Evolutionary conservation across 2,329 filamentous ascomycete species (phyloP).

Genomic region (Fusarium coffeatum): DNA sequence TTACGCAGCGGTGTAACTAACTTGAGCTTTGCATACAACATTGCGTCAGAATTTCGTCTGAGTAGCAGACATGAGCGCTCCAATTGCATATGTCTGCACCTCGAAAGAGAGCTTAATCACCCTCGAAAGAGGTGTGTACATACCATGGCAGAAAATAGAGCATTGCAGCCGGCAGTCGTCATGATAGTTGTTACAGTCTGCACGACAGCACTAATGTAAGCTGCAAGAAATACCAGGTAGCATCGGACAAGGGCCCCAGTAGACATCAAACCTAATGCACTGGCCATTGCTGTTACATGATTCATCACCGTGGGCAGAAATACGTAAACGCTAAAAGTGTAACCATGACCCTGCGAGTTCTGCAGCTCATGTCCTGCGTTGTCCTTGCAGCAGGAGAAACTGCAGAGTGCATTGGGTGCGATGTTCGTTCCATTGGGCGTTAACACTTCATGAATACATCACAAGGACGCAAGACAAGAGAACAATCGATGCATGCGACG

Average conservation of each 20-base stretch:
- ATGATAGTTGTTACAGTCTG: conserved; percentile 16
- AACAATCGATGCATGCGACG: conserved; percentile 30
- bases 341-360: not conserved
- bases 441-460: conserved; percentile 3
- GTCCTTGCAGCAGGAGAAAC: conserved; percentile 10
- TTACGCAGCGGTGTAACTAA: conserved; percentile 2
- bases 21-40: not conserved
- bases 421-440: not conserved
- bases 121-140: not conserved
- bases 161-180: conserved; percentile 18
- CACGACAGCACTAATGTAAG: conserved; percentile 33
- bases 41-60: not conserved
- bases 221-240: conserved; percentile 42
- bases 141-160: not conserved
- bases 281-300: conserved; percentile 32
- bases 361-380: conserved; percentile 14
- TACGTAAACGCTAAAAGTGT: not conserved
- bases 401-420: not conserved
- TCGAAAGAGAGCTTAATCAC: not conserved
- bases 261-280: conserved; percentile 25
- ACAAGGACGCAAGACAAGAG: conserved; percentile 2
- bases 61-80: conserved; percentile 2
- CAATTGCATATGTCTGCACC: not conserved
- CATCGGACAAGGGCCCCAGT: conserved; percentile 30
- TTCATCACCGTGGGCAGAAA: conserved; percentile 12